Evolutionary conservation across 805 yeast genomes (phyloP).

Genomic region (Ogataea salicorniae): DNA sequence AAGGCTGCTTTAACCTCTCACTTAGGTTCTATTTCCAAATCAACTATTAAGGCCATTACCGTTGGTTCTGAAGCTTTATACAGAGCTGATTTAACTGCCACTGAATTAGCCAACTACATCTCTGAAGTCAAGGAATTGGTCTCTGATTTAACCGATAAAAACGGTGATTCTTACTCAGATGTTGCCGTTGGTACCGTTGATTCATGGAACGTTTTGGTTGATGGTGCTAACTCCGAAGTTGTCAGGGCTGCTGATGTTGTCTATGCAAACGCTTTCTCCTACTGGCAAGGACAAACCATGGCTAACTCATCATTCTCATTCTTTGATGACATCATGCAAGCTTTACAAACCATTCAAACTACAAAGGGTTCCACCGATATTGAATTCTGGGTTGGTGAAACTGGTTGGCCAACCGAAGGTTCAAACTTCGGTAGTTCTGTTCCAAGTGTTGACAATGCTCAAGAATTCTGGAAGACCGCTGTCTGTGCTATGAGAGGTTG

Average conservation of each 20-base stretch:
- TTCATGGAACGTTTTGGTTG: constrained; percentile 91
- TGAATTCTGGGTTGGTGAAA: constrained; percentile 93
- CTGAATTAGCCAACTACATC: constrained; percentile 66
- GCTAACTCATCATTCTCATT: constrained; percentile 82
- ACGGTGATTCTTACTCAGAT: constrained; percentile 70
- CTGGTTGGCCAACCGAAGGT: constrained; percentile 95
- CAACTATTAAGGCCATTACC: constrained; percentile 67
- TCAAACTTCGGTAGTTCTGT: constrained; percentile 58
- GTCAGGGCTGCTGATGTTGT: constrained; percentile 79
- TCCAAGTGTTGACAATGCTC: constrained; percentile 73
- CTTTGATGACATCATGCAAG: constrained; percentile 97
- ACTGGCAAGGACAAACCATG: constrained; percentile 97
- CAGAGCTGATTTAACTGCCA: constrained; percentile 80
- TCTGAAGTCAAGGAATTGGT: constrained; percentile 55
- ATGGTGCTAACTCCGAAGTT: constrained; percentile 64
- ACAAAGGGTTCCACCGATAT: constrained; percentile 82
- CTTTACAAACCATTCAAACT: constrained; percentile 81
- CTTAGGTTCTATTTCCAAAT: constrained; percentile 66
- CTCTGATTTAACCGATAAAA: constrained; percentile 60
- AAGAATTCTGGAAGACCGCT: constrained; percentile 78
- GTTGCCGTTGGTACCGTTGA: constrained; percentile 90
- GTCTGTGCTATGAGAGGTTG: constrained; percentile 92
- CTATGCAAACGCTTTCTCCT: constrained; percentile 93
- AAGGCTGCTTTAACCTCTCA: constrained; percentile 62
- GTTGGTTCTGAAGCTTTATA: constrained; percentile 97